Percentiles rank a stretch among this genome's conserved stretches.
Evolutionary conservation across 2,329 filamentous ascomycete genomes (phyloP).

Genomic region (Sporothrix variecibatus): DNA sequence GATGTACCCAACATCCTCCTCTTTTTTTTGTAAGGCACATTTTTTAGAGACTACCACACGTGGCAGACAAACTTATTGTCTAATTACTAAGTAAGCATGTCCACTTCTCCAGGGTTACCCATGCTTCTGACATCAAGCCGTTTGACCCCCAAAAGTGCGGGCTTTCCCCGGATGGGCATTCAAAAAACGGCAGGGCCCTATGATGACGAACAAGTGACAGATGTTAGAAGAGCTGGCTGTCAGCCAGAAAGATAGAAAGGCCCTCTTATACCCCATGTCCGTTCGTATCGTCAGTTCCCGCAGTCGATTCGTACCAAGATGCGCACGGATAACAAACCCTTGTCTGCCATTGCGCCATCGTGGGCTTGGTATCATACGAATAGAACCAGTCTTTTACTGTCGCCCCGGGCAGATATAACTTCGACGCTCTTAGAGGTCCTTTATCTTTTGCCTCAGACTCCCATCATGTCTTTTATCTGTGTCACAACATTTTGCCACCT

Average conservation of each 20-base stretch:
- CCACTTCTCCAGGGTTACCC: neutral
- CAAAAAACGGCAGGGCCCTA: neutral
- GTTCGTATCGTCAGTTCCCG: neutral
- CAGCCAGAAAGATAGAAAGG: neutral
- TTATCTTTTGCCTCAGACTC: neutral
- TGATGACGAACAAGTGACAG: neutral
- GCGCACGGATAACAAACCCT: slow-evolving; percentile 8
- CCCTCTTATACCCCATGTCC: neutral
- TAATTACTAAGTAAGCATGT: too few species aligned
- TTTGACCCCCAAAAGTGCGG: neutral
- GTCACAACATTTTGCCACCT: neutral
- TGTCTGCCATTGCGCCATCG: slow-evolving; percentile 8
- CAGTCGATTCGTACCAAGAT: slow-evolving; percentile 5
- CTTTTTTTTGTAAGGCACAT: neutral
- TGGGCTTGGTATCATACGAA: neutral
- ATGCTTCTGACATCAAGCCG: neutral
- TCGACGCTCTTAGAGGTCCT: neutral
- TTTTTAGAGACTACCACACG: neutral
- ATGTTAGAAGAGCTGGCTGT: neutral
- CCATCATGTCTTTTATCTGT: neutral
- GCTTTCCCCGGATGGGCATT: neutral
- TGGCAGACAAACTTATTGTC: neutral
- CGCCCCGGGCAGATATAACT: neutral
- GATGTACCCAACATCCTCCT: neutral
- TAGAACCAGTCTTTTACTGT: neutral